These are phyloP conservation scores for Geotrichum aggregatum DNA, from an alignment of 1,139 yeast species.

Conservation along the genomic window DNA sequence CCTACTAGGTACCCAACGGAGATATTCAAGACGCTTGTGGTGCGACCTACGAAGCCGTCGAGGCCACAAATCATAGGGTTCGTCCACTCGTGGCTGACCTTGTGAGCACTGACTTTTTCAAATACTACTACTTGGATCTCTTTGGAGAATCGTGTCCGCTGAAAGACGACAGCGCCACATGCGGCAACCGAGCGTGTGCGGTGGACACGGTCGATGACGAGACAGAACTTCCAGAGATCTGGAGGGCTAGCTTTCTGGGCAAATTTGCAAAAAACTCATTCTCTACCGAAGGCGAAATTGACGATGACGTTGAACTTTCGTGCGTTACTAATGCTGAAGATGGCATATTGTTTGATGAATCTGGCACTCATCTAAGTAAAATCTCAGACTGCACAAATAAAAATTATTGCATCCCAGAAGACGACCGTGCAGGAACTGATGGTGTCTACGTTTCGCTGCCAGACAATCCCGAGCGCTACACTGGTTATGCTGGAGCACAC, in stretches of 20 bases:
- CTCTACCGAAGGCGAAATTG: conserved; percentile 28
- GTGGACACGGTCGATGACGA: conserved; percentile 67
- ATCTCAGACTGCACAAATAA: conserved; percentile 16
- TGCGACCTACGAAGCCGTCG: conserved; percentile 52
- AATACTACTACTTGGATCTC: conserved; percentile 79
- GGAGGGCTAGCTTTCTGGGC: conserved; percentile 75
- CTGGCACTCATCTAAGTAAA: conserved; percentile 3
- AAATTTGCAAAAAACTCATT: conserved; percentile 48
- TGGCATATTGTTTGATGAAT: conserved; percentile 12
- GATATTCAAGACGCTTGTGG: conserved; percentile 43
- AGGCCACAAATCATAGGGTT: conserved; percentile 47
- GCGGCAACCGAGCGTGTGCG: conserved; percentile 92
- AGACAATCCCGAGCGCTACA: conserved; percentile 91
- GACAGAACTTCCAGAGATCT: conserved; percentile 58
- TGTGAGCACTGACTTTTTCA: conserved; percentile 52
- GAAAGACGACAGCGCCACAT: conserved; percentile 73
- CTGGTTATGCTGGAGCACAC: conserved; percentile 93
- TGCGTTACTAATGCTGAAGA: conserved; percentile 22
- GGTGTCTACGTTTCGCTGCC: conserved; percentile 83
- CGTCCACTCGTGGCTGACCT: conserved; percentile 55
- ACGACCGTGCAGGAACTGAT: conserved; percentile 21
- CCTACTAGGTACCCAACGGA: conserved; percentile 24
- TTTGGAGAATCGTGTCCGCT: conserved; percentile 80
- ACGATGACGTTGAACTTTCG: conserved; percentile 20
- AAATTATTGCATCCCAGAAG: conserved; percentile 22